These are phyloP conservation scores for Diaporthe batatas DNA, from an alignment of 2,329 filamentous ascomycete species.

Conservation along the genomic window DNA sequence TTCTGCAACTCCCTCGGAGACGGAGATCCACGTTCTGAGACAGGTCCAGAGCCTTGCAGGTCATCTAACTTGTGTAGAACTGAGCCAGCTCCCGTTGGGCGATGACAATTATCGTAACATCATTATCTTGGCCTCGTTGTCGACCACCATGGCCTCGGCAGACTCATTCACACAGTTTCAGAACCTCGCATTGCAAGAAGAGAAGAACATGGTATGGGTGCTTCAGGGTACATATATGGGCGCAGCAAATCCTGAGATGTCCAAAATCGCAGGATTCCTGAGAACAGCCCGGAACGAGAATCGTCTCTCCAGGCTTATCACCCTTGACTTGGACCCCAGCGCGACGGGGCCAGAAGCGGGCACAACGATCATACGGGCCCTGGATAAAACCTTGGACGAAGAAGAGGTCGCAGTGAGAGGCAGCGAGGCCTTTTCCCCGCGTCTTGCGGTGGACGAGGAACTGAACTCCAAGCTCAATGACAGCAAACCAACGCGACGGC, in stretches of 20 bases:
- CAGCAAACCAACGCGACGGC: constrained; percentile 4
- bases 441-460: constrained; percentile 1
- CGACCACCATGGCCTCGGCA: not conserved
- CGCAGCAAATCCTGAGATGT: constrained; percentile 5
- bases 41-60: not conserved
- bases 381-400: constrained; percentile 10
- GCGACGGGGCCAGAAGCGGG: not conserved
- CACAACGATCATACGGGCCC: not conserved
- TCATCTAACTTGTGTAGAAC: not conserved
- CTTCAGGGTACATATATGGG: constrained; percentile 6
- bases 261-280: constrained; percentile 5
- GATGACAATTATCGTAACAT: not conserved
- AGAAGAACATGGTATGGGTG: constrained; percentile 26
- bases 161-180: not conserved
- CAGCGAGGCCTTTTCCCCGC: not conserved
- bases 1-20: not conserved
- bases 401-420: not conserved
- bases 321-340: not conserved
- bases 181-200: constrained; percentile 13
- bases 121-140: not conserved
- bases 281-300: constrained; percentile 17
- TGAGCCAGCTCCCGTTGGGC: not conserved
- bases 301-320: constrained; percentile 2
- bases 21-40: not conserved
- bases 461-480: constrained; percentile 22